phyloP scores from a whole-genome alignment of 2,329 filamentous ascomycete genomes.

The Monosporascus sp. region DNA sequence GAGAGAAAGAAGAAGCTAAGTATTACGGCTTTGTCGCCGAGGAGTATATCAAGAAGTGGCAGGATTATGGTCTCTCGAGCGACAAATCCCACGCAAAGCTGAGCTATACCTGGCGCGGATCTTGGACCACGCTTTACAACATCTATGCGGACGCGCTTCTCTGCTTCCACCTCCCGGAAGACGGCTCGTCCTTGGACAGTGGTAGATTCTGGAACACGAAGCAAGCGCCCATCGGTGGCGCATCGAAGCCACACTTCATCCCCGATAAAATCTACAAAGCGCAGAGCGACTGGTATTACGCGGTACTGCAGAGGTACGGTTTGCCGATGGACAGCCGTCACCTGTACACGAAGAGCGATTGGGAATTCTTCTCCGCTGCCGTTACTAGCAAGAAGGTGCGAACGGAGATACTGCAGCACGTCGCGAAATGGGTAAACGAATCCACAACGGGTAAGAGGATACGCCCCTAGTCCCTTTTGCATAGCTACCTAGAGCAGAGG shows the following conservation, averaged over 20 bases:
- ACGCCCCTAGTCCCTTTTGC: not conserved
- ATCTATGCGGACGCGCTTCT: slow-evolving; percentile 71
- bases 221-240: slow-evolving; percentile 11
- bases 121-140: slow-evolving; percentile 78
- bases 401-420: slow-evolving; percentile 65
- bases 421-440: slow-evolving; percentile 80
- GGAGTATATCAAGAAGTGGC: slow-evolving; percentile 66
- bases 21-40: slow-evolving; percentile 60
- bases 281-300: slow-evolving; percentile 76
- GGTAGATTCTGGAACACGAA: slow-evolving; percentile 19
- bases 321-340: slow-evolving; percentile 78
- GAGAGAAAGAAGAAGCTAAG: slow-evolving; percentile 51
- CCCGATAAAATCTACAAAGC: slow-evolving; percentile 70
- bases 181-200: slow-evolving; percentile 9
- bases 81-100: slow-evolving; percentile 71
- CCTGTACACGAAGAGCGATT: slow-evolving; percentile 83
- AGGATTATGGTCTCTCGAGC: slow-evolving; percentile 62
- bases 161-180: slow-evolving; percentile 61
- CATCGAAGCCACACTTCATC: slow-evolving; percentile 49
- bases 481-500: slow-evolving; percentile 2
- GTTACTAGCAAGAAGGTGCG: slow-evolving; percentile 66
- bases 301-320: slow-evolving; percentile 75
- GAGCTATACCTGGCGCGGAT: slow-evolving; percentile 75
- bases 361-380: slow-evolving; percentile 84
- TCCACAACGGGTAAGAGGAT: slow-evolving; percentile 57